Evolutionary conservation across 106 monocot species (phyloP).

Genomic region (Amphibolis antarctica): DNA sequence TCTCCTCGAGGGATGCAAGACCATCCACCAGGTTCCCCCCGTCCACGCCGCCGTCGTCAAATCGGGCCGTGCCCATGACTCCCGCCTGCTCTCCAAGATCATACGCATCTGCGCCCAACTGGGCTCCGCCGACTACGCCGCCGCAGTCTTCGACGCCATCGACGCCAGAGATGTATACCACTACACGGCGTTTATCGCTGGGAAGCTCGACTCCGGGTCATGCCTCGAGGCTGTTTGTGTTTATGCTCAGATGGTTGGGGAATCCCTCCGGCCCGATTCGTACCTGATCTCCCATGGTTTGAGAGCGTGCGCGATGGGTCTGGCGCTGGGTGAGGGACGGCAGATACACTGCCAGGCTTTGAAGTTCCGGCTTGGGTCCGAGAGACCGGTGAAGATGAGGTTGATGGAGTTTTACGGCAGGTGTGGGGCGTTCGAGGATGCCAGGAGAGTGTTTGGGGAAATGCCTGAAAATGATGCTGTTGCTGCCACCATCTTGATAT

Average conservation of each 20-base stretch:
- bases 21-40: slow-evolving; percentile 14
- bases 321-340: slow-evolving; percentile 16
- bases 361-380: slow-evolving; percentile 14
- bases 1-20: slow-evolving; percentile 23
- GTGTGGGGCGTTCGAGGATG: slow-evolving; percentile 26
- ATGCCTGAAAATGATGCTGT: slow-evolving; percentile 32
- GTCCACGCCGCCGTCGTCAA: slow-evolving; percentile 37
- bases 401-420: slow-evolving; percentile 27
- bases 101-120: slow-evolving; percentile 25
- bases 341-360: slow-evolving; percentile 38
- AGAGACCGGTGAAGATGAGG: slow-evolving; percentile 25
- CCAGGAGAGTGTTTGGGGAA: slow-evolving; percentile 26
- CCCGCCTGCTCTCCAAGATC: slow-evolving; percentile 32
- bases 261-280: slow-evolving; percentile 18
- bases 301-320: slow-evolving; percentile 20
- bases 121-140: slow-evolving; percentile 16
- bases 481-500: slow-evolving; percentile 34
- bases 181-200: slow-evolving; percentile 35
- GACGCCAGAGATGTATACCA: slow-evolving; percentile 31
- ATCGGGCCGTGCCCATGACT: slow-evolving; percentile 10
- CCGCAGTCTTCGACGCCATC: slow-evolving; percentile 26
- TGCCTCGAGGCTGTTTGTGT: slow-evolving; percentile 13
- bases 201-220: slow-evolving; percentile 1
- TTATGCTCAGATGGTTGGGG: slow-evolving; percentile 23
- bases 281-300: slow-evolving; percentile 33